Base-by-base conservation (phyloP, 257 asterid genomes). In the Solanum habrochaites region DNA sequence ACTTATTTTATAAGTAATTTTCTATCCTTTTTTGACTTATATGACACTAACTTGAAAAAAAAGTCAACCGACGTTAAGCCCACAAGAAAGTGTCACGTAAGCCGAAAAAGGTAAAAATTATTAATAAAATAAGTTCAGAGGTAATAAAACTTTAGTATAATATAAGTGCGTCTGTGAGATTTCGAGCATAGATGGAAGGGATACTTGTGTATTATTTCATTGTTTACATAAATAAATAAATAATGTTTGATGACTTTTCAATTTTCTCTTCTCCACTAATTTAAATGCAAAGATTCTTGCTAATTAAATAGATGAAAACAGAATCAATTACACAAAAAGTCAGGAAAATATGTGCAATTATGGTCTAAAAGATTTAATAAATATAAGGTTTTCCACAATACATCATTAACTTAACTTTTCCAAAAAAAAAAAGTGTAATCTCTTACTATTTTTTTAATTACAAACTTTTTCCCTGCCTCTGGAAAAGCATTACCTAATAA, bases 51-150 rank as follows among this genome's bases (percentile, higher is more conserved):
- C 35, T 32, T 32, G 35, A 3, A 32, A 32, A 32, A 32, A 31
- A 31, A 31, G 32, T 2, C 3, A 31, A 31, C 3, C 35, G 0
- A 0, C 1, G 3, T 32, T 32, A 1, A 0, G 35, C 35, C 1
- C 35, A 32, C 35, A 32, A 32, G 35, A 32, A 32, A 32, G 35
- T 32, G 5, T 32, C 35, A 32, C 35, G 5, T 32, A 3, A 32
- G 35, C 35, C 5, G 5, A 32, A 32, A 32, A 3, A 0, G 0
- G 0, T 3, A 32, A 32, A 32, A 3, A 32, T 32, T 32, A 32
- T 32, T 32, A 32, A 32, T 32, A 32, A 32, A 32, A 3, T 32
- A 32, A 32, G 35, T 32, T 32, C 3, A 32, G 35, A 2, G 35
- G 5, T 32, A 32, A 32, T 32, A 32, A 0, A 0, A 32, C 35